Evolutionary conservation across 768 basidiomycete species (phyloP).

Genomic region (Termitomyces sp.): DNA sequence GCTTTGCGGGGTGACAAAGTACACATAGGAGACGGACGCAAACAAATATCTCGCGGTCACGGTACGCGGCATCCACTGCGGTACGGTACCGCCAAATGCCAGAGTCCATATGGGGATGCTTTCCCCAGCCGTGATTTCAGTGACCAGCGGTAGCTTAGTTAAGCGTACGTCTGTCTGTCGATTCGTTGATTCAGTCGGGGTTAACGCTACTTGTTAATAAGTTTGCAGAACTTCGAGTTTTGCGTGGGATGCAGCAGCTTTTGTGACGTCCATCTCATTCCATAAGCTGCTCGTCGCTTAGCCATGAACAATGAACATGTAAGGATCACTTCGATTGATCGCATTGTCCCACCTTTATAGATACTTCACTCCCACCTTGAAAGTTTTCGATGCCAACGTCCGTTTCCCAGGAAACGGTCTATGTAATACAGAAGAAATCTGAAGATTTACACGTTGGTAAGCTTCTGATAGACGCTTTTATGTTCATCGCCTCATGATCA

Average conservation of each 20-base stretch:
- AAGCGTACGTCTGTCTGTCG: no score
- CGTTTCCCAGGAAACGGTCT: not conserved
- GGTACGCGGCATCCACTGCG: no score
- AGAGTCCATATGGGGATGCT: not conserved
- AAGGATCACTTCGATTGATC: not conserved
- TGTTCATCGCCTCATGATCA: not conserved
- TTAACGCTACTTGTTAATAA: not conserved
- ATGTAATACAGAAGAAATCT: not conserved
- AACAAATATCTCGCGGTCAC: not conserved
- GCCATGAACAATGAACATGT: no score
- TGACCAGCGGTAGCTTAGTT: no score
- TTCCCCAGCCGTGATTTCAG: not conserved
- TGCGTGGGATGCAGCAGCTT: not conserved
- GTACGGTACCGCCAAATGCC: not conserved
- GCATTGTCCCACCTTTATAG: not conserved
- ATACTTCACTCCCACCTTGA: no score
- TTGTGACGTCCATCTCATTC: not conserved
- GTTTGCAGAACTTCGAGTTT: not conserved
- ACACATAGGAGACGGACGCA: not conserved
- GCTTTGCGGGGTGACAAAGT: not conserved
- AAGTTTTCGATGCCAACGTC: not conserved
- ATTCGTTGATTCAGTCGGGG: no score
- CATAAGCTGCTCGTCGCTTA: no score
- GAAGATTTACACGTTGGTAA: not conserved
- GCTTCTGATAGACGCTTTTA: no score